phyloP scores from a whole-genome alignment of 1,284 basidiomycete species.

The Microstroma glucosiphilum region DNA sequence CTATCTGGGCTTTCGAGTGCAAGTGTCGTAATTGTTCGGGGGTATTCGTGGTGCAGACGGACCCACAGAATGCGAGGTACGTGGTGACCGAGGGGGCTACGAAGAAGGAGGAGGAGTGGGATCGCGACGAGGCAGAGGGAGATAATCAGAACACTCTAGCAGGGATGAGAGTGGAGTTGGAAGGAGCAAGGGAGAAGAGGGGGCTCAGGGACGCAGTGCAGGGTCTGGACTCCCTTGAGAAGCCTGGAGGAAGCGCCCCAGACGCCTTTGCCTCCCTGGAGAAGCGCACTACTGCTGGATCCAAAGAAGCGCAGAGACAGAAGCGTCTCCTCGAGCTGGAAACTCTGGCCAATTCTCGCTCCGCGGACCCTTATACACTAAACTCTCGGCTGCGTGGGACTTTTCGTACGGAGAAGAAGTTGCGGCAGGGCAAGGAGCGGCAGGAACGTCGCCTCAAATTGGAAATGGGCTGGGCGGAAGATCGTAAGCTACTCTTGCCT shows the following conservation, averaged over 20 bases:
- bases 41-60: constrained; percentile 95
- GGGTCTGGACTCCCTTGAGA: neutral
- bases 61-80: constrained; percentile 94
- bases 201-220: neutral
- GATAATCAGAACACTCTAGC: neutral
- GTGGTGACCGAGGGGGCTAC: constrained; percentile 78
- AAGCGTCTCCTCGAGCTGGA: constrained; percentile 8
- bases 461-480: neutral
- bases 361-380: neutral
- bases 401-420: neutral
- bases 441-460: neutral
- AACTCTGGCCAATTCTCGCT: neutral
- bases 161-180: neutral
- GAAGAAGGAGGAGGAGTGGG: constrained; percentile 6
- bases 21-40: constrained; percentile 90
- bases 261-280: neutral
- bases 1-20: constrained; percentile 88
- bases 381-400: neutral
- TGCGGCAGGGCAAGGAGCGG: neutral
- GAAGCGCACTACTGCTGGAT: neutral
- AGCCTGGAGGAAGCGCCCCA: neutral
- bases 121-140: neutral
- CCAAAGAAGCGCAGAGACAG: neutral
- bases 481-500: neutral
- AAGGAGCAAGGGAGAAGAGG: neutral